A percentile compares a stretch with the other conserved stretches of the same genome.
Conservation (phyloP, 352 stramenopile genomes). For the Globisporangium polare region DNA sequence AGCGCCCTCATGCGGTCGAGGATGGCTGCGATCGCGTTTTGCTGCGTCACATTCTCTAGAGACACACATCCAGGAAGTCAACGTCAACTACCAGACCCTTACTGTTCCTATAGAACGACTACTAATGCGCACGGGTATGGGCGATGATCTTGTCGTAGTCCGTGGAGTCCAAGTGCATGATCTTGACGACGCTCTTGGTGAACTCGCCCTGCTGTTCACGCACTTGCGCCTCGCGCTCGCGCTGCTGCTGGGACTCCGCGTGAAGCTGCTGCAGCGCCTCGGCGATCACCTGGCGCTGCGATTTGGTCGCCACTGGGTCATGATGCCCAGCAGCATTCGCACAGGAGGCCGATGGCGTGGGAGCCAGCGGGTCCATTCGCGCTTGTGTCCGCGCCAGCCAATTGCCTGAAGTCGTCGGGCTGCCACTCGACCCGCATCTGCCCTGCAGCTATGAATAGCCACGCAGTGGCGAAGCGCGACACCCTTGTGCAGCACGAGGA, state of each 20-base stretch:
- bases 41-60: constrained; percentile 26
- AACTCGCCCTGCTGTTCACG: constrained; percentile 25
- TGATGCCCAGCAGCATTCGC: neutral
- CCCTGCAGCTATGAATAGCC: too few relatives aligned
- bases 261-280: constrained; percentile 29
- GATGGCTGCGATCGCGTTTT: constrained; percentile 33
- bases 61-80: neutral
- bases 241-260: constrained; percentile 5
- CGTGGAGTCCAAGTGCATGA: constrained; percentile 45
- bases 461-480: too few relatives aligned
- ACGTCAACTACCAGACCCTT: neutral
- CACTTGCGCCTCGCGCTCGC: constrained; percentile 18
- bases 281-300: constrained; percentile 24
- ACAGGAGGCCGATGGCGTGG: neutral
- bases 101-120: neutral
- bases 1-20: constrained; percentile 30
- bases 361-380: neutral
- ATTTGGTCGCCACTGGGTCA: neutral
- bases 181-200: constrained; percentile 45
- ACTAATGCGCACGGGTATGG: constrained; percentile 28
- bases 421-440: too few relatives aligned
- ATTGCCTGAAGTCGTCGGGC: neutral
- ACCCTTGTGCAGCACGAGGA: too few relatives aligned
- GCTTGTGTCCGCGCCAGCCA: neutral
- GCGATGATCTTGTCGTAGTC: constrained; percentile 27